Evolutionary conservation across 495 filamentous ascomycete species (phyloP), one percentile per base, ranked within the genome.

Genomic region (Tuber umbilicatum): DNA sequence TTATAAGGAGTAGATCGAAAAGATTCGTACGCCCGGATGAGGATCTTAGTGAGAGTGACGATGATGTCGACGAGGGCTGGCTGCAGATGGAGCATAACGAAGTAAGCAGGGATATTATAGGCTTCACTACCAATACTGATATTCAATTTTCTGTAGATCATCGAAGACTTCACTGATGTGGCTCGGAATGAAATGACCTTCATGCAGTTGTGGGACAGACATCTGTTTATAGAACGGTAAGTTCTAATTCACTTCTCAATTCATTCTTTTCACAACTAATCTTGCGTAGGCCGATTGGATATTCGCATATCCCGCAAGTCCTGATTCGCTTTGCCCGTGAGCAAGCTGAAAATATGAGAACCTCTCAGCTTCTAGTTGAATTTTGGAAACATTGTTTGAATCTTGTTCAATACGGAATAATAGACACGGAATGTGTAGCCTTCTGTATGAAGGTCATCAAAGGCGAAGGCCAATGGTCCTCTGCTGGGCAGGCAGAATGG

Each of bases 381-480:
- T 82, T 82, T 50, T 82, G 77, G 76, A 82, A 82, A 39, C 80
- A 79, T 60, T 77, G 76, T 47, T 50, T 82, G 27, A 82, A 82
- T 75, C 77, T 80, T 27, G 55, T 82, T 16, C 80, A 82, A 27
- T 82, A 74, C 50, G 50, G 71, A 39, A 74, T 79, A 45, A 82
- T 82, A 70, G 80, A 82, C 71, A 41, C 80, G 19, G 75, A 79
- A 73, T 74, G 72, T 41, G 70, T 82, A 42, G 75, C 43, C 31
- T 67, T 74, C 7, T 82, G 81, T 31, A 82, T 82, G 80, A 70
- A 72, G 70, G 73, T 82, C 31, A 73, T 79, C 40, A 82, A 82
- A 42, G 80, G 77, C 38, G 69, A 78, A 17, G 42, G 71, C 19
- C 42, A 78, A 68, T 82, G 80, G 80, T 82, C 77, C 42, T 82